phyloP scores from a whole-genome alignment of 148 eudicot species.

The Amaranthus hypochondriacus region DNA sequence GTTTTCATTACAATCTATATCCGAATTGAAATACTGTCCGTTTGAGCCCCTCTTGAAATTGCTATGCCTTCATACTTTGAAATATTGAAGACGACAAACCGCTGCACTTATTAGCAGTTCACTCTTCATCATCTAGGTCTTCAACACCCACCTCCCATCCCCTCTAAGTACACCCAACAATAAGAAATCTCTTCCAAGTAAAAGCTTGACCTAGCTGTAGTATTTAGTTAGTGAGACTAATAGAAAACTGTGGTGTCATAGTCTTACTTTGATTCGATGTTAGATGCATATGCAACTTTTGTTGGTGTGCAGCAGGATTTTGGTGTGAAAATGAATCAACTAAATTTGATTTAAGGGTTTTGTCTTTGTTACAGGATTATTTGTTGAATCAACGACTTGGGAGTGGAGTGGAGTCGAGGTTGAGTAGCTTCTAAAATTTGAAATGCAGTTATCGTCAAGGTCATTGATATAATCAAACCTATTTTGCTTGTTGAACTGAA shows the following conservation, averaged over 20 bases:
- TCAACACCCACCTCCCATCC: not conserved
- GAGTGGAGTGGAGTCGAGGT: not conserved
- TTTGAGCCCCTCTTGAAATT: not conserved
- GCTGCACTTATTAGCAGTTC: not conserved
- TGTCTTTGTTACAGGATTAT: slow-evolving; percentile 3
- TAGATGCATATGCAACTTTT: no score
- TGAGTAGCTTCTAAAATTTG: not conserved
- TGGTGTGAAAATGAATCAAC: not conserved
- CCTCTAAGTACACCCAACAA: not conserved
- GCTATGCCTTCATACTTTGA: not conserved
- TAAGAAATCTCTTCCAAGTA: not conserved
- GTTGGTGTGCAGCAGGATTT: no score
- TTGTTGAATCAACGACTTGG: not conserved
- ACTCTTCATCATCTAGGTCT: not conserved
- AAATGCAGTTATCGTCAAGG: not conserved
- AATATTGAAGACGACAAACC: not conserved
- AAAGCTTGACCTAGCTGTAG: no score
- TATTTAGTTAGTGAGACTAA: no score
- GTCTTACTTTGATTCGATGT: no score
- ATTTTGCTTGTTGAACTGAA: not conserved
- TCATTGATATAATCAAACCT: not conserved
- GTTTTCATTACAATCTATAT: not conserved
- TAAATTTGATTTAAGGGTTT: not conserved
- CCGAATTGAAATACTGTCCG: not conserved
- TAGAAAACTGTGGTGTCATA: no score